A percentile compares a stretch with the other conserved stretches of the same genome.
Conservation (phyloP, 2,329 filamentous ascomycete species). For the Cladosporium sp. region DNA sequence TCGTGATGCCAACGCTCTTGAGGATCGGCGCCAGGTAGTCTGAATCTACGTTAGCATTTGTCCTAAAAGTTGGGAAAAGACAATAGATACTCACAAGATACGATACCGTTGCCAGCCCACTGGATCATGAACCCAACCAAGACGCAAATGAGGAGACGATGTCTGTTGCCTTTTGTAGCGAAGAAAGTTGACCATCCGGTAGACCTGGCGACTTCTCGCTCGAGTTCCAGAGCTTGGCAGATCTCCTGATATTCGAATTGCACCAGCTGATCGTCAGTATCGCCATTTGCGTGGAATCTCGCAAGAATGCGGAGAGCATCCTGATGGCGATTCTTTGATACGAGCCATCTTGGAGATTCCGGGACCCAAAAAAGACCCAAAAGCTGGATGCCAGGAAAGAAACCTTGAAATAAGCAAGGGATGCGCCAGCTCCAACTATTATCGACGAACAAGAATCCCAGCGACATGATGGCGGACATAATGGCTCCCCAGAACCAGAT, state of each 20-base stretch:
- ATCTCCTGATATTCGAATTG: constrained; percentile 57
- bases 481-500: constrained; percentile 23
- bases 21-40: constrained; percentile 27
- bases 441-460: constrained; percentile 18
- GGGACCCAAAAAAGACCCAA: constrained; percentile 19
- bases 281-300: constrained; percentile 41
- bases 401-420: constrained; percentile 21
- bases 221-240: constrained; percentile 49
- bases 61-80: not conserved
- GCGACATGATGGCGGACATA: constrained; percentile 19
- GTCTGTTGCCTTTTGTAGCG: constrained; percentile 27
- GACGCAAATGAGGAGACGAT: constrained; percentile 35
- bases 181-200: constrained; percentile 17
- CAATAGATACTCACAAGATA: constrained; percentile 28
- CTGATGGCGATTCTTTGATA: constrained; percentile 17
- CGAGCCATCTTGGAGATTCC: constrained; percentile 23
- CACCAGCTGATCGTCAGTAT: constrained; percentile 46
- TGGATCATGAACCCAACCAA: constrained; percentile 34
- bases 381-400: constrained; percentile 19
- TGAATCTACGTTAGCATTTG: not conserved
- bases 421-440: constrained; percentile 25
- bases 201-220: constrained; percentile 45
- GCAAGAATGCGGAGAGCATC: constrained; percentile 30
- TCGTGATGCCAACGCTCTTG: constrained; percentile 33
- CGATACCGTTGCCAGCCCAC: constrained; percentile 36